Evolutionary conservation across 2,329 filamentous ascomycete species (phyloP).

Genomic region (Magnaporthiopsis poae): DNA sequence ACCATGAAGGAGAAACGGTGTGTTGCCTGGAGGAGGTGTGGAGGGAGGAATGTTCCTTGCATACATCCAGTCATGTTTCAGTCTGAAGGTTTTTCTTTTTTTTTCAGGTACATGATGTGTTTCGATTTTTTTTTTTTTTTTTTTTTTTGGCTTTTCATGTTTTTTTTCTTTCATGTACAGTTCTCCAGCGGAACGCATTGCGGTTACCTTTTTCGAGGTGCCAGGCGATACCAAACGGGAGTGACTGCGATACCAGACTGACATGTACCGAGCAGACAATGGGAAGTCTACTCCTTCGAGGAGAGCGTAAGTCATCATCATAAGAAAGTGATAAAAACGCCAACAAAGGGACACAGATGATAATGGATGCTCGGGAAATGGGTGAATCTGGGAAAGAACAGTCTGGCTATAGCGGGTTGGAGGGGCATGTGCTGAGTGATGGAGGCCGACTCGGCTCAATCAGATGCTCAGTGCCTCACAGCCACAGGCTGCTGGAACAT

Average conservation of each 20-base stretch:
- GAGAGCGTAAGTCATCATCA: neutral
- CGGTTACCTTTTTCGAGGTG: neutral
- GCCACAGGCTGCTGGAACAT: neutral
- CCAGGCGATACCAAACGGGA: neutral
- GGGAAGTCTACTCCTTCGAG: neutral
- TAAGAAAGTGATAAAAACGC: neutral
- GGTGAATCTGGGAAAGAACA: too few relatives aligned
- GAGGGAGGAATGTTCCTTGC: neutral
- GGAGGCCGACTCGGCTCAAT: neutral
- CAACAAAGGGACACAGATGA: neutral
- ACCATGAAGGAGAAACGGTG: neutral
- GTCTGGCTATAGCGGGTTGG: neutral
- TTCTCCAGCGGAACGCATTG: neutral
- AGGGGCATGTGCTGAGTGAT: neutral
- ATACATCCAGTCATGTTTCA: neutral
- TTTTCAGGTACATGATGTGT: neutral
- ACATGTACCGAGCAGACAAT: neutral
- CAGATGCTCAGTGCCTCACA: neutral
- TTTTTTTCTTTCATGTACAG: neutral
- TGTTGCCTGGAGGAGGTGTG: neutral
- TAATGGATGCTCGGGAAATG: neutral
- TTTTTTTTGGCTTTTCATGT: neutral
- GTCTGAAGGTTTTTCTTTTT: neutral
- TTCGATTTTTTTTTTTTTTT: neutral
- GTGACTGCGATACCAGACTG: neutral